Evolutionary conservation across 495 filamentous ascomycete genomes (phyloP), one percentile per base, ranked within the genome.

Genomic region (Wilcoxina mikolae): DNA sequence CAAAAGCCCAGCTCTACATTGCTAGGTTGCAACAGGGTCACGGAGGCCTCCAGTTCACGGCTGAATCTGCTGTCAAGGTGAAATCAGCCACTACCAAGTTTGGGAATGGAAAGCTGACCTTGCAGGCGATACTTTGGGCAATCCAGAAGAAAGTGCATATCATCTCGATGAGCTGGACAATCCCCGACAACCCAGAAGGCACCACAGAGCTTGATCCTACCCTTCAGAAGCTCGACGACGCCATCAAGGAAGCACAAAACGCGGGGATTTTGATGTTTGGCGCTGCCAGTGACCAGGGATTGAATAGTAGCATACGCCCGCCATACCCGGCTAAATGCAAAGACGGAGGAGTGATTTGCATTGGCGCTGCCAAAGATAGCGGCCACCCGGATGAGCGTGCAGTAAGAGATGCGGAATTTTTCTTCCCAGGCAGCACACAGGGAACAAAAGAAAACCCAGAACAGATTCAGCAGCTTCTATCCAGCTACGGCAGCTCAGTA

Each of bases 91-190:
- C n/a, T n/a, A n/a, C n/a, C 17, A 18, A 22, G 3, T 12, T 20
- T 35, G 15, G 7, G n/a, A n/a, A 7, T 35, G 5, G 7, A 35
- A 11, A 46, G 9, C 35, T 33, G 4, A 22, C 7, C 4, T 12
- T 31, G 2, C 15, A 67, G 66, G 67, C 67, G 15, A 54, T 68
- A 5, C 18, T 48, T 7, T 57, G 55, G 33, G 66, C 64, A 12
- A 47, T 67, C 1, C 39, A 59, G 12, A 56, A 58, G 15, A 41
- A 54, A 12, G 66, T 68, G 2, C 15, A 62, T 17, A 65, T 67
- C 38, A 69, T 69, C 38, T 67, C 61, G 26, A 69, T 68, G 65
- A 62, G 58, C 9, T 69, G 66, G 64, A 67, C 57, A 9, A 52
- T 69, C 18, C 17, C 11, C 15, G 9, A 58, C 49, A 22, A 24